Percentiles rank a stretch among this genome's conserved stretches.
These are phyloP conservation scores for Beta macrorhiza DNA, from an alignment of 179 eudicot species.

Conservation along the genomic window DNA sequence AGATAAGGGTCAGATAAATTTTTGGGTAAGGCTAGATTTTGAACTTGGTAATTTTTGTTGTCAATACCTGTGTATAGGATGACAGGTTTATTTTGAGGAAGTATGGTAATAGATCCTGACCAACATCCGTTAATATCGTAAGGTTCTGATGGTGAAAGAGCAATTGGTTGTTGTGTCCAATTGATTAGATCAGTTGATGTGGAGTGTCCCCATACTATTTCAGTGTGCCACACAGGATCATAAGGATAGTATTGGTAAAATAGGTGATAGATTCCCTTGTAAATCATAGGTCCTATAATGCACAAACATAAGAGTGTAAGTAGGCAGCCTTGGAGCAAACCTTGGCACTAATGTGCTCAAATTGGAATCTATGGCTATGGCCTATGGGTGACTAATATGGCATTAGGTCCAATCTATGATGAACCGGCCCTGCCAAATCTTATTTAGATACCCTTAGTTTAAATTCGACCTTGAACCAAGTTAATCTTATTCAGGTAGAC, in stretches of 20 bases:
- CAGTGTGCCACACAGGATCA: constrained; percentile 36
- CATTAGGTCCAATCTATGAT: too few relatives aligned
- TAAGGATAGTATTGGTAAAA: constrained; percentile 60
- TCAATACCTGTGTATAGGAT: constrained; percentile 31
- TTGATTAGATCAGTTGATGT: constrained; percentile 54
- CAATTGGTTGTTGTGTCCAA: constrained; percentile 45
- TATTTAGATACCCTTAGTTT: too few relatives aligned
- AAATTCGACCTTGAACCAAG: too few relatives aligned
- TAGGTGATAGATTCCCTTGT: constrained; percentile 59
- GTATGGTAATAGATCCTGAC: constrained; percentile 60
- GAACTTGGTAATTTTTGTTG: constrained; percentile 19
- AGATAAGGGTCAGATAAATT: constrained; percentile 38
- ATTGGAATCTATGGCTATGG: too few relatives aligned
- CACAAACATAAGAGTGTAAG: neutral
- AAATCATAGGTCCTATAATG: constrained; percentile 29
- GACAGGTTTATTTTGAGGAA: constrained; percentile 42
- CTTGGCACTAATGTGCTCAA: too few relatives aligned
- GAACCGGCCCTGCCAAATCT: too few relatives aligned
- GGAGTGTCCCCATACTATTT: constrained; percentile 58
- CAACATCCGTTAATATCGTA: constrained; percentile 51
- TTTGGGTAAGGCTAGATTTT: constrained; percentile 34
- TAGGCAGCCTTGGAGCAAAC: neutral
- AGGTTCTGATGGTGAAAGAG: constrained; percentile 38
- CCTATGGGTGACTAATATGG: too few relatives aligned
- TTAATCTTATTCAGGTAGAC: too few relatives aligned